Percentiles rank a stretch among this genome's conserved stretches.
phyloP scores from a whole-genome alignment of 2,329 filamentous ascomycete species.

The Ophiostoma piceae region DNA sequence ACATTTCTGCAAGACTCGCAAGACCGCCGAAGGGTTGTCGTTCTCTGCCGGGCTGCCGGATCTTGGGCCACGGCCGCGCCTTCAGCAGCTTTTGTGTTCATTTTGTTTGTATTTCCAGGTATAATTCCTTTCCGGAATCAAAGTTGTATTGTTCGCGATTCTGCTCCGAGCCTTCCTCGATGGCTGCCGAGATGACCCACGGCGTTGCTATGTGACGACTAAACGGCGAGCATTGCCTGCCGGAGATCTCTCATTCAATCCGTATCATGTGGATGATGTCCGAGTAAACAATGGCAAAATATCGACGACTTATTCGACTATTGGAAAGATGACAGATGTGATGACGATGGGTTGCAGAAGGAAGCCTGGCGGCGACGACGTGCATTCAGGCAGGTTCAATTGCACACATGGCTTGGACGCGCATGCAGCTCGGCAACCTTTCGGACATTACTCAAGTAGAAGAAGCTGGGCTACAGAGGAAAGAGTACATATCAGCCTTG shows the following conservation, averaged over 20 bases:
- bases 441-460: not conserved
- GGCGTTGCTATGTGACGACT: not conserved
- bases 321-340: not conserved
- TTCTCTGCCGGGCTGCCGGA: constrained; percentile 21
- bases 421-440: not conserved
- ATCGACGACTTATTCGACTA: too few species aligned
- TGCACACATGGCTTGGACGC: not conserved
- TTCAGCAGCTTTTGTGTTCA: not conserved
- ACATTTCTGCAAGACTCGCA: constrained; percentile 29
- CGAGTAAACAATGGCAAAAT: not conserved
- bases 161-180: too few species aligned
- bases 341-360: not conserved
- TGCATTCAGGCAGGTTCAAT: not conserved
- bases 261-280: not conserved
- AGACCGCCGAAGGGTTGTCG: constrained; percentile 28
- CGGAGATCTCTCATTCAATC: not conserved
- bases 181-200: not conserved
- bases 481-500: not conserved
- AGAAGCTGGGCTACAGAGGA: not conserved
- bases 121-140: too few species aligned
- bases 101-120: too few species aligned
- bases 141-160: not conserved
- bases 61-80: not conserved
- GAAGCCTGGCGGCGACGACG: not conserved
- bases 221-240: constrained; percentile 2